Evolutionary conservation across 75 land plant species (phyloP), one percentile per base, ranked within the genome.

Genomic region (Ceratopteris richardii): DNA sequence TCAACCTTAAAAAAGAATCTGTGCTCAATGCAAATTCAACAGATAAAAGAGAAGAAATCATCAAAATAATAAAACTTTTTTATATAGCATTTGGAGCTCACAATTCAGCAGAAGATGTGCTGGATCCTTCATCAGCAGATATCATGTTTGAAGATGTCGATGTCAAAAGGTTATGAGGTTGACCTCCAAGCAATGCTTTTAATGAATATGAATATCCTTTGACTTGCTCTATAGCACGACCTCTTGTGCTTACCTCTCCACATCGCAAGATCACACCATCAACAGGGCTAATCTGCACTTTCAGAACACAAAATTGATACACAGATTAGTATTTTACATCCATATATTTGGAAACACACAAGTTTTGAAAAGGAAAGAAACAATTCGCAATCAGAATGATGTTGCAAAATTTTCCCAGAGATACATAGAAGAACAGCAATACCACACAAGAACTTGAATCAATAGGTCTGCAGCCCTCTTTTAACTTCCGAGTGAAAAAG

Each of bases 201-300:
- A 76, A 79, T 25, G 99, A 84, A 69, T 95, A 95, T 19, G 99
- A 83, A 50, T 82, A 80, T 0, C 99, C 99, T 74, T 95, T 95
- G 18, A 95, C 97, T 75, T 92, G 97, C 57, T 95, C 97, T 61
- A 95, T 86, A 81, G 77, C 79, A 26, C 79, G 77, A 25, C 97
- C 97, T 4, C 80, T 55, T 46, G 72, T 79, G 66, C 55, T 76
- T 17, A 95, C 57, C 54, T 90, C 76, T 25, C 99, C 97, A 72
- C 70, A 71, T 59, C 80, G 68, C 44, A 90, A 29, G 37, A 90
- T 52, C 23, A 72, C 77, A 30, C 99, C 99, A 87, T 95, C 99
- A 23, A 95, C 99, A 55, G 99, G 99, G 70, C 99, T 95, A 24
- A 87, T 57, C 97, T 90, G 68, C 50, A 46, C 18, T 2, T 46